Base-by-base conservation (phyloP, 2,329 filamentous ascomycete species). In the Rachicladosporium sp. region DNA sequence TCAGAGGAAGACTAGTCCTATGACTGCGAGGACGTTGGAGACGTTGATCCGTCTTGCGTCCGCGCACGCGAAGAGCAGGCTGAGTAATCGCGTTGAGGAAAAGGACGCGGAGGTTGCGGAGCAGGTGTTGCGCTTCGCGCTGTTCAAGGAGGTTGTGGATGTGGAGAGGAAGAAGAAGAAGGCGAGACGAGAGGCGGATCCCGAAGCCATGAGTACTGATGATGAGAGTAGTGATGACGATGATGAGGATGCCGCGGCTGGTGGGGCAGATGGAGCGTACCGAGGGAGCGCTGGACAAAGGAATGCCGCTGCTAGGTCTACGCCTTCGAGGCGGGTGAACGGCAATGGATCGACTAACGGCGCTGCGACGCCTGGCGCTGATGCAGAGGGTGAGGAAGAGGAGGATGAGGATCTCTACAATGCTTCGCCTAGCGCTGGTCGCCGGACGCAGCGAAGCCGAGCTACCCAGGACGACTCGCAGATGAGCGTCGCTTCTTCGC, bases 1-100 rank as follows among this genome's bases (percentile, higher is more conserved):
- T 56, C 85, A 94, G 61, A 78, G 91, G 51, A 81, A 87, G 51
- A 98, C 91, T 0, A 89, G 83, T 32, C 91, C 91, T 4, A 84
- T 98, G 70, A 98, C 91, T 7, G 89, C 94, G 6, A 85, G 91
- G 78, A 96, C 89, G 2, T 71, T 98, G 10, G 91, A 98, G 63
- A 98, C 91, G 0, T 73, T 98, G n/a, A 96, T 98, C 58, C 91
- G 91, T 78, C 72, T 98, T 11, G 84, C 91, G 4, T 96, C 91
- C 1, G 91, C 91, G 1, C 91, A 98, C 52, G 91, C 91, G 44
- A 98, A 96, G 64, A 77, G 88, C 5, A 78, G 91, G 23, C 70
- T 98, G 5, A 94, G 87, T 1, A 87, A 77, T 55, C 72, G 85
- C 31, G 86, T 98, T 2, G 88, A 96, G 48, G 82, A 93, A 58